Base-by-base conservation (phyloP, 2,329 filamentous ascomycete species). In the Drechslerella stenobrocha region DNA sequence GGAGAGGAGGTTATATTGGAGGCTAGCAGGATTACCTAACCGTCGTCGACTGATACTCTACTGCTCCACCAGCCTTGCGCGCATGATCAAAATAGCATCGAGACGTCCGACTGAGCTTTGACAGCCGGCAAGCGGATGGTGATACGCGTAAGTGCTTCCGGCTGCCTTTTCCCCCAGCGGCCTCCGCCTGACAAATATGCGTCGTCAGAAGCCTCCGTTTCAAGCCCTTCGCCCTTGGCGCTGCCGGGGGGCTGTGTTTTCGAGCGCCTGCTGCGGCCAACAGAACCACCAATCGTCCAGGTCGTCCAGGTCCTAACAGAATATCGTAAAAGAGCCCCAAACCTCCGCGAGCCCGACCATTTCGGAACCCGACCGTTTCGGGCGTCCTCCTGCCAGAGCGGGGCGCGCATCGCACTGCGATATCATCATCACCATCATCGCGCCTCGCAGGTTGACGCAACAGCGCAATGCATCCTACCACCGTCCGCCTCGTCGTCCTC, bases 401-500 rank as follows among this genome's bases (percentile, higher is more conserved):
- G 5, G 5, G 28, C 28, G 11, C 11, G 28, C 28, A 30, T 30
- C 28, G 28, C 28, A 30, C 28, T 5, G 28, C 28, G 5, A 30
- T 30, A 5, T 5, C 28, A 30, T 11, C 28, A 22, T 18, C 5
- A 22, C 23, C 5, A 23, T n/a, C 4, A 22, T 11, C n/a, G 23
- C 42, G 42, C 11, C 34, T 37, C 8, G 8, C 26, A 48, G 44
- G n/a, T 11, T 32, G 7, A 42, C 13, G 7, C 20, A 7, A 3
- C 23, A 23, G 20, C 11, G 32, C 18, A 20, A 26, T 37, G 44
- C n/a, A n/a, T n/a, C n/a, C 55, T 67, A 67, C 55, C 55, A 67
- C 51, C 73, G 74, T 20, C 75, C 74, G 11, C 75, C 75, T 13
- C 72, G 64, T 44, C 71, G 58, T 35, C 69, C 67, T 18, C 71